A percentile compares a stretch with the other conserved stretches of the same genome.
Evolutionary conservation across 176 grass and related monocot species (phyloP).

Genomic region (Zoysia japonica): DNA sequence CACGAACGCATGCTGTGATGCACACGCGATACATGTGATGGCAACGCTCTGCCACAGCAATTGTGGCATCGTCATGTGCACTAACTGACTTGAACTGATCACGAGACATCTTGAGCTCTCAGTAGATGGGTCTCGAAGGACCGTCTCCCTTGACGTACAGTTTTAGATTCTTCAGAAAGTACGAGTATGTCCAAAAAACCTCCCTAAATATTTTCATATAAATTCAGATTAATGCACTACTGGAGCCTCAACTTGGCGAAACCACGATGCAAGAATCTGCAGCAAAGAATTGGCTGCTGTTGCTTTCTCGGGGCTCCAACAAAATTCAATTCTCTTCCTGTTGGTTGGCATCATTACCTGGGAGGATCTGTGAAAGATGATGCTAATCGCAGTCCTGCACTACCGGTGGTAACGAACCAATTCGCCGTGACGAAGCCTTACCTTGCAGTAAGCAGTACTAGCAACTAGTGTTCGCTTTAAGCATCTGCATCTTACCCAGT

Average conservation of each 20-base stretch:
- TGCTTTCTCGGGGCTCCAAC: background rate
- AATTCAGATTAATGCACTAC: background rate
- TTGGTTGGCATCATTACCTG: background rate
- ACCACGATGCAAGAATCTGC: slow-evolving; percentile 11
- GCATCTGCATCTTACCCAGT: background rate
- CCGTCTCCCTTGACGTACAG: no score
- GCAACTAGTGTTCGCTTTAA: slow-evolving; percentile 5
- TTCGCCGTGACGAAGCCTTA: background rate
- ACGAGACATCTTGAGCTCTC: no score
- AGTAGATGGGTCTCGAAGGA: no score
- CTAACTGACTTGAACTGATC: no score
- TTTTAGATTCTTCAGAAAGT: background rate
- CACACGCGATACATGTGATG: background rate
- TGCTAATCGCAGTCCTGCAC: background rate
- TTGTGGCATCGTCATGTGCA: background rate
- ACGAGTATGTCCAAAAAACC: background rate
- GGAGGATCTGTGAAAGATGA: background rate
- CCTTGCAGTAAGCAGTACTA: background rate
- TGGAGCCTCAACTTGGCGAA: background rate
- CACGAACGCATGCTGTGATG: background rate
- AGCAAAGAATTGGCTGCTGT: background rate
- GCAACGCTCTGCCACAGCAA: background rate
- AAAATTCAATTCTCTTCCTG: background rate
- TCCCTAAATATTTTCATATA: background rate
- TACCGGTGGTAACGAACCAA: slow-evolving; percentile 5